Base-by-base conservation (phyloP, 2,329 filamentous ascomycete species). In the Fusarium nygamai region DNA sequence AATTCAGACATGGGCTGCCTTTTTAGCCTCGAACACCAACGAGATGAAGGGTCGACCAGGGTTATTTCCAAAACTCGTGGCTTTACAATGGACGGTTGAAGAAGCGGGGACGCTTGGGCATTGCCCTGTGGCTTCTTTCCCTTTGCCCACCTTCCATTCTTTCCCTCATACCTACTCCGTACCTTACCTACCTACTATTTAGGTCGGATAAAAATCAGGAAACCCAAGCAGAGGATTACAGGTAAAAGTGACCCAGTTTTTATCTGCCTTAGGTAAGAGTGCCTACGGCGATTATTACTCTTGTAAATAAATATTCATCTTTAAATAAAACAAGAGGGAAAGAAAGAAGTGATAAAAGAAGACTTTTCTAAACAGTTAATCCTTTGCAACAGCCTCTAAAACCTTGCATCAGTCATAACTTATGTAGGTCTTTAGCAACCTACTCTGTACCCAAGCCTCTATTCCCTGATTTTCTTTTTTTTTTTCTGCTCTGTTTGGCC, bases 21-120 rank as follows among this genome's bases (percentile, higher is more conserved):
- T 61, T 59, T 72, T 72, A 72, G 69, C 70, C 70, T 73, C 71
- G 66, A 73, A 74, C 71, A 71, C 53, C 68, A 73, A 73, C 71
- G 71, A 74, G 67, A 74, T 74, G 71, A 73, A 73, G 70, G 70
- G 70, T 73, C 60, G 70, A 56, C 70, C 61, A 48, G 67, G 67
- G 53, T 56, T 70, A 27, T 70, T 59, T 70, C 60, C 53, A 70
- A 70, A 70, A 70, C 67, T 70, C 53, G 70, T 73, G 70, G 70
- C 70, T 73, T 72, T 71, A 44, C 50, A 54, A 72, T 65, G 60
- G 65, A 61, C 56, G 56, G 70, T 73, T 73, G 70, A 67, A 71
- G 70, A 73, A 71, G 67, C 71, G 70, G 69, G 70, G 70, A 66
- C 46, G 64, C 53, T 46, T 61, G 24, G 54, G 39, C 51, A 17